Percentiles rank a stretch among this genome's conserved stretches.
Conservation (phyloP, 2,329 filamentous ascomycete genomes). For the Phialophora chinensis region DNA sequence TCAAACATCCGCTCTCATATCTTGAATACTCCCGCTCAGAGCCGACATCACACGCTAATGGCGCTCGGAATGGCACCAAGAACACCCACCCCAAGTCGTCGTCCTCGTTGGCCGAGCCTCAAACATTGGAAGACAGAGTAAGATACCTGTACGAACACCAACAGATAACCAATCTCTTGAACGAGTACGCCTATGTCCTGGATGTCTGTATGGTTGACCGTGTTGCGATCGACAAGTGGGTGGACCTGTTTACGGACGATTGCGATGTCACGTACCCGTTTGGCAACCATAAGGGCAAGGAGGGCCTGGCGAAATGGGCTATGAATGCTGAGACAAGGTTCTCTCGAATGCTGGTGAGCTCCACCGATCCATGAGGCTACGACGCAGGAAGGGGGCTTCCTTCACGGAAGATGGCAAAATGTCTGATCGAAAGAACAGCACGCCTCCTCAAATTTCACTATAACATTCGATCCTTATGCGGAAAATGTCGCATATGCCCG, state of each 20-base stretch:
- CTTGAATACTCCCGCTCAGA: conserved; percentile 9
- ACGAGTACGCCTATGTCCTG: conserved; percentile 52
- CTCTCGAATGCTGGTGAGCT: conserved; percentile 26
- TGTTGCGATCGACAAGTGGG: conserved; percentile 20
- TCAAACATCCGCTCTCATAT: conserved; percentile 22
- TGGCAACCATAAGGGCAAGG: conserved; percentile 23
- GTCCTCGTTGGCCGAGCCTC: conserved; percentile 16
- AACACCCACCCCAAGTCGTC: background rate
- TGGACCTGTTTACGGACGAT: conserved; percentile 27
- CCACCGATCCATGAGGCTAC: background rate
- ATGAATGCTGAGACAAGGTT: conserved; percentile 27
- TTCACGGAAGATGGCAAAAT: too few relatives aligned
- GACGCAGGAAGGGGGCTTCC: background rate
- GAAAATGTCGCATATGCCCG: conserved; percentile 25
- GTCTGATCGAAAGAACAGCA: conserved; percentile 17
- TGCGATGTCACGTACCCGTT: conserved; percentile 28
- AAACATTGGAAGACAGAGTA: conserved; percentile 20
- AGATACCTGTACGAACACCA: conserved; percentile 32
- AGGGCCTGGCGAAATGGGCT: conserved; percentile 25
- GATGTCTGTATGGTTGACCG: conserved; percentile 28
- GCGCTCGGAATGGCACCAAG: conserved; percentile 2
- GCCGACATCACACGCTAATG: background rate
- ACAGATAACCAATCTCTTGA: conserved; percentile 60
- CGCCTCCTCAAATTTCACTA: conserved; percentile 26
- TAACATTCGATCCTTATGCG: conserved; percentile 20